Evolutionary conservation across 2,329 filamentous ascomycete species (phyloP).

Genomic region (Hortaea werneckii): DNA sequence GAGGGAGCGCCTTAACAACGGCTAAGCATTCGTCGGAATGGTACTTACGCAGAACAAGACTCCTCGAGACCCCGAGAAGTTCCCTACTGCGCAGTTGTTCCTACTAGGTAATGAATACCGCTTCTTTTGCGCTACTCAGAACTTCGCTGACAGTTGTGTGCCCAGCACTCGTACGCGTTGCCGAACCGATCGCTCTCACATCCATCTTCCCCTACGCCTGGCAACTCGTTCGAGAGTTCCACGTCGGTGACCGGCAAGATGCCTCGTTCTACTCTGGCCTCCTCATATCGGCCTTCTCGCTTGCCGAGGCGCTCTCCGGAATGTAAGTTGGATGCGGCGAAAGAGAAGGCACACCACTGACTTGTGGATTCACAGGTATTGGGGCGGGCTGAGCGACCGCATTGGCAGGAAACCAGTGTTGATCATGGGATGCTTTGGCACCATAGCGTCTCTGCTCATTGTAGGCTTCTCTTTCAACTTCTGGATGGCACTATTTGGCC

Average conservation of each 20-base stretch:
- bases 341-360: neutral
- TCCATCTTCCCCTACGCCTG: slow-evolving; percentile 90
- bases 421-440: slow-evolving; percentile 69
- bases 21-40: slow-evolving; percentile 28
- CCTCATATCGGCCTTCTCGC: slow-evolving; percentile 75
- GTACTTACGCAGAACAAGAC: slow-evolving; percentile 48
- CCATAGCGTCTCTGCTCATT: slow-evolving; percentile 70
- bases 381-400: slow-evolving; percentile 73
- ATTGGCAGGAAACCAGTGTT: slow-evolving; percentile 79
- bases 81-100: slow-evolving; percentile 73
- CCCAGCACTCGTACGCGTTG: slow-evolving; percentile 78
- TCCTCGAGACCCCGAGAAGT: slow-evolving; percentile 58
- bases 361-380: slow-evolving; percentile 41
- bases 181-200: slow-evolving; percentile 85
- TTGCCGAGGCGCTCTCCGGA: slow-evolving; percentile 72
- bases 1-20: neutral
- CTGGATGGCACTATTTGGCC: slow-evolving; percentile 68
- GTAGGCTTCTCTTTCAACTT: slow-evolving; percentile 77
- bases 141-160: neutral
- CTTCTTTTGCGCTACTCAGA: too few species aligned
- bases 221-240: slow-evolving; percentile 67
- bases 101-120: slow-evolving; percentile 53
- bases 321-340: slow-evolving; percentile 37
- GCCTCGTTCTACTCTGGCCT: slow-evolving; percentile 82
- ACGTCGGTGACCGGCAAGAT: slow-evolving; percentile 61